Evolutionary conservation across 2,329 filamentous ascomycete genomes (phyloP).

Genomic region (Aspergillus persii): DNA sequence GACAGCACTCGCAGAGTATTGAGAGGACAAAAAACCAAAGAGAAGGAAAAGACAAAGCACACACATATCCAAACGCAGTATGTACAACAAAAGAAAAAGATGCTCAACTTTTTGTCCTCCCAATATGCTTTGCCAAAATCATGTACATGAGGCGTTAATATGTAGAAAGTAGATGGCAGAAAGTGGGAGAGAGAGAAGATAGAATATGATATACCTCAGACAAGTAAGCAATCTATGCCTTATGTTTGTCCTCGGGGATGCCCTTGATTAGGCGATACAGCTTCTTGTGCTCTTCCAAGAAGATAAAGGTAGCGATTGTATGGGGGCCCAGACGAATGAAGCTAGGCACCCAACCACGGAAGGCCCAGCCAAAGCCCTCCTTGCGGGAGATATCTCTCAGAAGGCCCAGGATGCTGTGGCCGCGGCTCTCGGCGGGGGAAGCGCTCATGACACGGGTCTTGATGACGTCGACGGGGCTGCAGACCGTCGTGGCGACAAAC

Average conservation of each 20-base stretch:
- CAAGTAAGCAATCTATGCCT: constrained; percentile 13
- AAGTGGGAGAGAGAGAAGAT: constrained; percentile 1
- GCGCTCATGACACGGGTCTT: constrained; percentile 66
- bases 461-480: constrained; percentile 65
- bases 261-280: constrained; percentile 51
- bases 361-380: constrained; percentile 63
- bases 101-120: constrained; percentile 8
- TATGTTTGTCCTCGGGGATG: constrained; percentile 54
- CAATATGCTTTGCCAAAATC: constrained; percentile 14
- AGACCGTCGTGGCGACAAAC: constrained; percentile 66
- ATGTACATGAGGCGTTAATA: constrained; percentile 12
- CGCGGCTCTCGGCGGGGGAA: constrained; percentile 40
- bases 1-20: constrained; percentile 9
- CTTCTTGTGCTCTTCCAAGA: constrained; percentile 67
- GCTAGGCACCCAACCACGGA: constrained; percentile 66
- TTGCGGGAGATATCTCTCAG: constrained; percentile 54
- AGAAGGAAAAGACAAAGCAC: background rate
- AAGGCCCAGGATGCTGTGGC: constrained; percentile 46
- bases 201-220: background rate
- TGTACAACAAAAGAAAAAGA: constrained; percentile 6
- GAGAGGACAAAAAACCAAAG: constrained; percentile 1
- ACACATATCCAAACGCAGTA: constrained; percentile 5
- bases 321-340: constrained; percentile 65
- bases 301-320: constrained; percentile 65
- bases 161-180: constrained; percentile 4